phyloP scores from a whole-genome alignment of 179 eudicot species.

The Drosera spatulata region DNA sequence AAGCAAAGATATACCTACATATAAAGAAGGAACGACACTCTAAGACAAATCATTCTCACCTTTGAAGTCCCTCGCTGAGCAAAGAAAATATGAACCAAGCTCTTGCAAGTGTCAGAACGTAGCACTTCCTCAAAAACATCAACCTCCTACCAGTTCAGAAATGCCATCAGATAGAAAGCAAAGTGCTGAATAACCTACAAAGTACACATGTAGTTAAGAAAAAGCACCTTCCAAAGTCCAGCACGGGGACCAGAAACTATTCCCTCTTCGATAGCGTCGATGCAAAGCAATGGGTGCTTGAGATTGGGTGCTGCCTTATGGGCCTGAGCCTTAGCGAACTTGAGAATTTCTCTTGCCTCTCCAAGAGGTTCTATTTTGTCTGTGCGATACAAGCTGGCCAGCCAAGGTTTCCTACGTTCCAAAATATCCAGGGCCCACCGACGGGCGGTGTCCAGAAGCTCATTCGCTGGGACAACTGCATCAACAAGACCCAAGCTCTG shows the following conservation, averaged over 20 bases:
- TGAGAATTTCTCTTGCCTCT: constrained; percentile 83
- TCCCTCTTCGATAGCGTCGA: constrained; percentile 83
- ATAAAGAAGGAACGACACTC: no score
- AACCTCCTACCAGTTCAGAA: constrained; percentile 45
- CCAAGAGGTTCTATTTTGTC: constrained; percentile 84
- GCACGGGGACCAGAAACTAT: constrained; percentile 77
- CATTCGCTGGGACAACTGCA: constrained; percentile 60
- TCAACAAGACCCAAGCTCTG: constrained; percentile 82
- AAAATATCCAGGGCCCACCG: constrained; percentile 77
- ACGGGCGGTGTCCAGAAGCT: constrained; percentile 63
- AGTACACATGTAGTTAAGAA: neutral
- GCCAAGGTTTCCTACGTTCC: constrained; percentile 79
- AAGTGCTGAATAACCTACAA: neutral
- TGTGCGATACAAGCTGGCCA: constrained; percentile 61
- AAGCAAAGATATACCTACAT: no score
- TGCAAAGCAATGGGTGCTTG: constrained; percentile 71
- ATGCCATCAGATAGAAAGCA: neutral
- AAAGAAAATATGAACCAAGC: constrained; percentile 74
- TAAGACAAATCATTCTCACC: constrained; percentile 15
- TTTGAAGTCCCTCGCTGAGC: constrained; percentile 60
- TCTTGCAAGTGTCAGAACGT: constrained; percentile 68
- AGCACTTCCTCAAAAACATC: constrained; percentile 61
- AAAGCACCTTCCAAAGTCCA: constrained; percentile 74
- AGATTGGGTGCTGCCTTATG: constrained; percentile 82
- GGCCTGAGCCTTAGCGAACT: constrained; percentile 77